Base-by-base conservation (phyloP, 768 basidiomycete genomes). In the Cystobasidium ongulense region DNA sequence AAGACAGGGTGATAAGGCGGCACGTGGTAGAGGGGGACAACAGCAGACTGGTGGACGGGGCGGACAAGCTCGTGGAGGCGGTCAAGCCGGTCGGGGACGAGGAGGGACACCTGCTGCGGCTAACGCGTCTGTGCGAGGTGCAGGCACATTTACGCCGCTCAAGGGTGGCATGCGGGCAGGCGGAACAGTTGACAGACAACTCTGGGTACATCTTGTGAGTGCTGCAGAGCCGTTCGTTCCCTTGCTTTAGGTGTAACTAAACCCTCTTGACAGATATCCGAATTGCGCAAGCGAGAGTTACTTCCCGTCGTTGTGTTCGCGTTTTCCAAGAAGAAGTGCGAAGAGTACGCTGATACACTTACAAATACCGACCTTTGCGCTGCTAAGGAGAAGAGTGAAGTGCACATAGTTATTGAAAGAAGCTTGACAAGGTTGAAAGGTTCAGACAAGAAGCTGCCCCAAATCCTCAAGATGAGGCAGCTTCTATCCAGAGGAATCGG, bases 271-370 rank as follows among this genome's bases (percentile, higher is more conserved):
- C 57, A 64, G 63, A 41, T 64, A 5, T 76, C 88, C 1, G 86
- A 90, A 78, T 84, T 99, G 72, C 87, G 88, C 78, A 98, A 97
- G 83, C 88, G 89, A 75, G 82, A 84, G 23, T 85, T 99, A 2
- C 85, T 99, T 8, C 96, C 96, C 0, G 92, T 94, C 17, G 96
- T 99, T 36, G 87, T 96, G 33, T 99, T 99, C 82, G 94, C 95
- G 0, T 89, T 99, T 77, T 96, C 92, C 33, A 99, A 99, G 84
- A 94, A 93, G 81, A 85, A 87, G 68, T 99, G 96, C 79, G 96
- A 99, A 82, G 96, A 98, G 82, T 91, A 99, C 79, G 96, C 96
- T 2, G 85, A 84, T 10, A 96, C 91, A 1, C 82, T 99, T 70
- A 89, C 88, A 0, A 93, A 94, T 81, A 84, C 87, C 36, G 93